Conservation (phyloP, 2,329 filamentous ascomycete species). For the Cladosporium sp. region DNA sequence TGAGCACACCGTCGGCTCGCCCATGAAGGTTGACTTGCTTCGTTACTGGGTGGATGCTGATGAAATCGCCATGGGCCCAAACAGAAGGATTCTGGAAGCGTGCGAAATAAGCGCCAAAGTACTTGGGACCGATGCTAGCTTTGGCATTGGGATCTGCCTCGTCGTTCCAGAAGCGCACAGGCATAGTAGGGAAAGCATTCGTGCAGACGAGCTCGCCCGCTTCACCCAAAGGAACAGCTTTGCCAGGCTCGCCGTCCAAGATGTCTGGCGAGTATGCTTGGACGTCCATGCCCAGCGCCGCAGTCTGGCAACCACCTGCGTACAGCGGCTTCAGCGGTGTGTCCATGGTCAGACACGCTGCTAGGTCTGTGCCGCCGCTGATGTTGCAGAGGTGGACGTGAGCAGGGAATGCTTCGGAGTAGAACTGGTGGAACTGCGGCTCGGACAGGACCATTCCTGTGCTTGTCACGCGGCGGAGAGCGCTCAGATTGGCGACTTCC, state of each 20-base stretch:
- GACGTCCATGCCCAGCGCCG: slow-evolving; percentile 56
- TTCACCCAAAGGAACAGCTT: slow-evolving; percentile 61
- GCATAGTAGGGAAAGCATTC: slow-evolving; percentile 73
- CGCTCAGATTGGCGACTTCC: slow-evolving; percentile 63
- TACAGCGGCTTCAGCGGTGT: slow-evolving; percentile 71
- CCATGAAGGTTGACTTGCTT: slow-evolving; percentile 68
- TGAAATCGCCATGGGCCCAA: slow-evolving; percentile 84
- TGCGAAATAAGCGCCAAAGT: slow-evolving; percentile 50
- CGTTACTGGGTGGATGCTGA: slow-evolving; percentile 68
- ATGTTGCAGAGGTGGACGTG: slow-evolving; percentile 71
- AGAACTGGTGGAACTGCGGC: slow-evolving; percentile 77
- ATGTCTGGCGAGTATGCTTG: slow-evolving; percentile 61
- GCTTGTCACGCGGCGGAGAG: slow-evolving; percentile 63
- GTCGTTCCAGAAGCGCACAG: slow-evolving; percentile 55
- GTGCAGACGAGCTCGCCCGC: slow-evolving; percentile 74
- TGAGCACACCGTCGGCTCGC: slow-evolving; percentile 75
- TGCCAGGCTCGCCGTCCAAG: slow-evolving; percentile 48
- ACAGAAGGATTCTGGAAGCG: slow-evolving; percentile 54
- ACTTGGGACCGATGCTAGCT: slow-evolving; percentile 41
- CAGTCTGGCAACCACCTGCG: slow-evolving; percentile 58
- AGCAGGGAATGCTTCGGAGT: slow-evolving; percentile 70
- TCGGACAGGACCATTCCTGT: slow-evolving; percentile 84
- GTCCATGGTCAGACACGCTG: slow-evolving; percentile 63
- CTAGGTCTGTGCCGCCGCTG: slow-evolving; percentile 76
- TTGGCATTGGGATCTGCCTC: slow-evolving; percentile 2